Percentiles rank a stretch among this genome's conserved stretches.
Evolutionary conservation across 2,329 filamentous ascomycete genomes (phyloP).

Genomic region (Hortaea werneckii): DNA sequence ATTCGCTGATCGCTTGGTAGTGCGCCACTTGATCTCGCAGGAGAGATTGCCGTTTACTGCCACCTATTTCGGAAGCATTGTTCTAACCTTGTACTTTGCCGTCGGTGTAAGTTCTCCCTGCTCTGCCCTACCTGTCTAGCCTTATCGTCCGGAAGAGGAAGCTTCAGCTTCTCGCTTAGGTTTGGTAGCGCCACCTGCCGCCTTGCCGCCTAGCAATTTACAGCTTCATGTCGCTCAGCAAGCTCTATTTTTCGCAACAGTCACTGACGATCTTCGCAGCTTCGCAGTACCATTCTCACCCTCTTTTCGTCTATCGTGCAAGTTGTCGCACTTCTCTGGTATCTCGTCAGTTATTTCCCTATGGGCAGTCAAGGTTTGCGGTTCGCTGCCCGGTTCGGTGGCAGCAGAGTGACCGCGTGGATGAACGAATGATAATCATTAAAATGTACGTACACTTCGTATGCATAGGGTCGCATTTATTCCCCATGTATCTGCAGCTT

Average conservation of each 20-base stretch:
- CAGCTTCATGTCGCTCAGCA: background rate
- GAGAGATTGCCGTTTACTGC: slow-evolving; percentile 84
- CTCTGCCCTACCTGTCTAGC: background rate
- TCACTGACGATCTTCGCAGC: slow-evolving; percentile 40
- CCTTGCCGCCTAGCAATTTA: background rate
- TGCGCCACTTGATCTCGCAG: slow-evolving; percentile 73
- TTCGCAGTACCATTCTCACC: slow-evolving; percentile 75
- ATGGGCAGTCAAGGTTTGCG: slow-evolving; percentile 87
- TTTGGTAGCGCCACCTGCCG: background rate
- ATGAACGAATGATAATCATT: slow-evolving; percentile 53
- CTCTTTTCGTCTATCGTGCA: slow-evolving; percentile 76
- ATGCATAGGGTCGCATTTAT: too few relatives aligned
- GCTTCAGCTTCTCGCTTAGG: too few relatives aligned
- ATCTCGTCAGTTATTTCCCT: slow-evolving; percentile 93
- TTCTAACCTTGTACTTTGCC: slow-evolving; percentile 81
- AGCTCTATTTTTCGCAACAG: slow-evolving; percentile 3
- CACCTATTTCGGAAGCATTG: slow-evolving; percentile 89
- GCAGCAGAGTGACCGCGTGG: slow-evolving; percentile 76
- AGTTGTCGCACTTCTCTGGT: slow-evolving; percentile 76
- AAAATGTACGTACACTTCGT: too few relatives aligned
- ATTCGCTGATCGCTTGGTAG: slow-evolving; percentile 21
- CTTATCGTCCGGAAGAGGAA: too few relatives aligned
- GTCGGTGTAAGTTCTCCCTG: slow-evolving; percentile 63
- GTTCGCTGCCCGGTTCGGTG: slow-evolving; percentile 77
- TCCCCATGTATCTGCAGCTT: too few relatives aligned